phyloP scores from a whole-genome alignment of 2,329 filamentous ascomycete species.

The Penicillium sp. region DNA sequence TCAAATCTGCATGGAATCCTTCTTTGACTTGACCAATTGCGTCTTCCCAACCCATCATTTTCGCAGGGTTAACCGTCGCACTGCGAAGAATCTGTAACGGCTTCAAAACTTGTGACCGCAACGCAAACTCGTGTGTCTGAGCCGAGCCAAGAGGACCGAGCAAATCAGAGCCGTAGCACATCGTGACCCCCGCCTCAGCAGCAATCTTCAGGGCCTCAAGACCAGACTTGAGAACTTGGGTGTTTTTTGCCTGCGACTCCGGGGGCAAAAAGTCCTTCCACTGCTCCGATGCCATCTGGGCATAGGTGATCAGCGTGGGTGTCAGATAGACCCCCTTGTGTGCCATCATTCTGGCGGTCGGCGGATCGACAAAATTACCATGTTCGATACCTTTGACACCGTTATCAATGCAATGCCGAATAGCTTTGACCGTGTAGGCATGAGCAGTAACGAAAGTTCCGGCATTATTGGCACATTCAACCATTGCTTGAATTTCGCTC shows the following conservation, averaged over 20 bases:
- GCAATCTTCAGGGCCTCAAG: conserved; percentile 49
- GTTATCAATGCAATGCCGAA: conserved; percentile 55
- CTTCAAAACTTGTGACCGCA: conserved; percentile 45
- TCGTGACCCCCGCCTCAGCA: conserved; percentile 52
- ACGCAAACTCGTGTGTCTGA: conserved; percentile 50
- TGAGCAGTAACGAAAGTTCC: conserved; percentile 57
- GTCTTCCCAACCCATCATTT: conserved; percentile 47
- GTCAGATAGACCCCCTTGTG: conserved; percentile 50
- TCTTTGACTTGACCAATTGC: conserved; percentile 51
- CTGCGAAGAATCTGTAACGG: conserved; percentile 46
- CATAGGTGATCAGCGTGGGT: conserved; percentile 54
- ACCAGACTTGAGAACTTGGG: conserved; percentile 48
- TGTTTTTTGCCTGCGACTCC: conserved; percentile 49
- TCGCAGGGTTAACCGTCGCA: conserved; percentile 54
- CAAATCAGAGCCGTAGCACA: conserved; percentile 57
- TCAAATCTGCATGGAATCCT: conserved; percentile 52
- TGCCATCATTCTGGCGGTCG: conserved; percentile 51
- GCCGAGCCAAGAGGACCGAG: conserved; percentile 49
- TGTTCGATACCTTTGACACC: conserved; percentile 58
- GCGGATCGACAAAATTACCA: conserved; percentile 43
- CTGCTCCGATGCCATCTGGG: conserved; percentile 48
- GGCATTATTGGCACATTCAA: conserved; percentile 49
- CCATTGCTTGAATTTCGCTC: conserved; percentile 55
- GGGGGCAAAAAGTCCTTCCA: conserved; percentile 25
- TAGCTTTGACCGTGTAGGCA: conserved; percentile 55